Evolutionary conservation across 805 yeast species (phyloP), one percentile per base, ranked within the genome.

Genomic region (Cyberlindnera subsufficiens): DNA sequence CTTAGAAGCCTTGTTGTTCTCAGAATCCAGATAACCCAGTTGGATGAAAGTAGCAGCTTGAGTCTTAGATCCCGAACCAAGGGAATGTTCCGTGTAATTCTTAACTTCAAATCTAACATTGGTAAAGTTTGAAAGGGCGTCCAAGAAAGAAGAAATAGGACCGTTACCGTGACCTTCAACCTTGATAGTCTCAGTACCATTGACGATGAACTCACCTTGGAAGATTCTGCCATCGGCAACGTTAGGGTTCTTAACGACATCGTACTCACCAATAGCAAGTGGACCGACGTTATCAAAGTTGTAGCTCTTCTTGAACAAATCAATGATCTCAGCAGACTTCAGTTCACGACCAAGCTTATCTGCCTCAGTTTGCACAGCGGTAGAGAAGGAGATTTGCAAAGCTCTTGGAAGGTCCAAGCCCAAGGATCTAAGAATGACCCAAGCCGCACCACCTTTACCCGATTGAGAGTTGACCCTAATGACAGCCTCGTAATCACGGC

Each of bases 361-460:
- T 38, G 91, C 89, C 42, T 63, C 67, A 13, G 61, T 53, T 66
- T 83, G 91, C 35, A 83, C 88, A 46, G 75, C 64, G 25, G 70
- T 68, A 13, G 88, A 80, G 64, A 83, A 83, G 45, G 72, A 72
- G 43, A 83, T 77, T 67, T 83, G 91, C 64, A 83, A 66, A 42
- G 67, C 68, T 68, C 88, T 75, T 60, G 91, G 91, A 49, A 83
- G 67, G 58, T 83, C 91, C 52, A 83, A 68, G 48, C 86, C 89
- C 53, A 82, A 66, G 29, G 84, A 69, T 65, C 86, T 73, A 57
- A 81, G 74, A 49, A 83, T 72, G 43, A 83, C 78, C 91, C 91
- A 83, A 18, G 90, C 87, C 37, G 90, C 87, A 64, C 91, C 91
- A 59, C 91, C 91, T 64, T 83, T 83, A 63, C 91, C 91, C n/a